These are phyloP conservation scores for Stachybotrys echinatus DNA, from an alignment of 2,329 filamentous ascomycete genomes.

Conservation along the genomic window DNA sequence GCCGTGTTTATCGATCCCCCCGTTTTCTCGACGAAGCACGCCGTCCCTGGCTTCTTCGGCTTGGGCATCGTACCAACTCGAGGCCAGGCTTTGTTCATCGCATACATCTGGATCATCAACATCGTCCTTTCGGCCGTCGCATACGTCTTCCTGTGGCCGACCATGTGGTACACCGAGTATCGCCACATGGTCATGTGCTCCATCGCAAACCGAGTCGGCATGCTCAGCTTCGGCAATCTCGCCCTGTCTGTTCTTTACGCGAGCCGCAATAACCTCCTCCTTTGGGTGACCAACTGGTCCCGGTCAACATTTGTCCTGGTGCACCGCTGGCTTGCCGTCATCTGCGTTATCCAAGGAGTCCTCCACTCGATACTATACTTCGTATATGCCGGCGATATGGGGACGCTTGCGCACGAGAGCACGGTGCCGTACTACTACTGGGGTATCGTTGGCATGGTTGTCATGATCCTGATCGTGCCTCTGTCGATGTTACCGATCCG, in stretches of 20 bases:
- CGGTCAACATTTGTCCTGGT: constrained; percentile 42
- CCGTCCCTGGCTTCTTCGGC: constrained; percentile 11
- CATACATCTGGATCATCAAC: constrained; percentile 31
- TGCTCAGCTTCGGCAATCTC: constrained; percentile 31
- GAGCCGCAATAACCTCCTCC: constrained; percentile 40
- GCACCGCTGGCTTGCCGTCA: constrained; percentile 42
- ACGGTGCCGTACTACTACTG: constrained; percentile 27
- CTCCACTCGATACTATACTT: constrained; percentile 29
- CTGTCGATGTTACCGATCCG: constrained; percentile 29
- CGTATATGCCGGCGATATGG: not conserved
- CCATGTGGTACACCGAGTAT: constrained; percentile 17
- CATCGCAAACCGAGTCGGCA: constrained; percentile 34
- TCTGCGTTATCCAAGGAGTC: constrained; percentile 37
- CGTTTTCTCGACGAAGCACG: constrained; percentile 14
- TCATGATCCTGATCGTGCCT: constrained; percentile 19
- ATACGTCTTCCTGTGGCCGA: constrained; percentile 18
- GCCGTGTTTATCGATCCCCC: constrained; percentile 21
- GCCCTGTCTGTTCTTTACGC: constrained; percentile 38
- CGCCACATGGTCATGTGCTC: constrained; percentile 22
- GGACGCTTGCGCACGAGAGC: not conserved
- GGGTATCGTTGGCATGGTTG: constrained; percentile 32
- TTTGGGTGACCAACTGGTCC: constrained; percentile 43
- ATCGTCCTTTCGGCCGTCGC: constrained; percentile 24
- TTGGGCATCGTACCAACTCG: constrained; percentile 29
- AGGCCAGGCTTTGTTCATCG: constrained; percentile 38